Evolutionary conservation across 139 green algal species (phyloP), one percentile per base, ranked within the genome.

Genomic region (Diplosphaera chodatii): DNA sequence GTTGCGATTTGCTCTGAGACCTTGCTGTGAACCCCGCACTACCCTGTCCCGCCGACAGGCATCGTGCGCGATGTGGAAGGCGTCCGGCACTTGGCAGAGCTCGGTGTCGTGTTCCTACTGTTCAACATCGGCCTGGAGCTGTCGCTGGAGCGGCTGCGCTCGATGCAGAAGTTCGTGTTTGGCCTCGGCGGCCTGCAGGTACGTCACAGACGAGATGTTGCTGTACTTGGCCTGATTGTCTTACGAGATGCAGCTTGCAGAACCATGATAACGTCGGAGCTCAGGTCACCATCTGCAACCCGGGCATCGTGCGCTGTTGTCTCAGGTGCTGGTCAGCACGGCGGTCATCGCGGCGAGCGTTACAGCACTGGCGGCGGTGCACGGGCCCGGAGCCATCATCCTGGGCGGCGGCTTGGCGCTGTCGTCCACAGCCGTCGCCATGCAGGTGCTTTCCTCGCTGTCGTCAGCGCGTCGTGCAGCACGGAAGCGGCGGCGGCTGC

Each of bases 91-190:
- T 78, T 99, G 40, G 95, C 93, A 21, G 94, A 98, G 88, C 79
- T 97, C 71, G 93, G 93, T 10, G 93, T 98, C 22, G 90, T 98
- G 67, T 96, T 97, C 82, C 87, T 97, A 77, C 92, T 98, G 20
- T 98, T 98, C 86, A 97, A 96, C 85, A 98, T 98, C 72, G 92
- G 93, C 69, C 85, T 98, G 69, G 96, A 97, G 91, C 90, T 99
- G 1, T 90, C 74, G 32, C 81, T 99, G 63, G 94, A 99, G 74
- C 80, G 94, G 13, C 83, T 99, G 75, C 79, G 86, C 70, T 91
- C 86, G 55, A 98, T 99, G 95, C 85, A 89, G 63, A 99, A 99
- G 83, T 93, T 91, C 66, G 96, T 99, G 28, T 99, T 99, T 71
- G 96, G 96, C n/a, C 89, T 99, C 81, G 96, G 96, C 32, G 86